Base-by-base conservation (phyloP, 106 monocot species). In the Acorus gramineus region DNA sequence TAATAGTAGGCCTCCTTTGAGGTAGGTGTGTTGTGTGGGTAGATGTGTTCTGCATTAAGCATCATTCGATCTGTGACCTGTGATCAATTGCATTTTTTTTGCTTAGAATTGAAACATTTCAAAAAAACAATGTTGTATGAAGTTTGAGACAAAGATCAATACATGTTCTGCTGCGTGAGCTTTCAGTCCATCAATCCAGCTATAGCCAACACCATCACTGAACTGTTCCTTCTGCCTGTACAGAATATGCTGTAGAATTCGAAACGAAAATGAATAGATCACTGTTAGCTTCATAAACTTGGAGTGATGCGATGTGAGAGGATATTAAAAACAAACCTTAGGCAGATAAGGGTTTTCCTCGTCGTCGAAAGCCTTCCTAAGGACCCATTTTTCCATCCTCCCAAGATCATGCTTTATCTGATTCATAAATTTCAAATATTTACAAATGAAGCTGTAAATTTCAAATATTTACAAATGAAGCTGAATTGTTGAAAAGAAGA, bases 101-200 rank as follows among this genome's bases (percentile, higher is more conserved):
- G 28, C 28, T 28, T 28, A 28, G 28, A 63, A 56, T 52, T 51
- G 56, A 47, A 63, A 49, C 56, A 49, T 11, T 7, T 13, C 2
- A 52, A 49, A 54, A 12, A 57, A n/a, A 46, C 59, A 28, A 28
- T 28, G 28, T 28, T 28, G 28, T 28, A 28, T 28, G 28, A 28
- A 28, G 28, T 28, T 28, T 28, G 28, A 28, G 28, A 28, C 28
- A 28, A 28, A 28, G 28, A 28, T 28, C 28, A 28, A 28, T 64
- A 86, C 86, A 72, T 87, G 87, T 13, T 59, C 44, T 5, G 71
- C 77, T 6, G 83, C 83, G 63, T 83, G 77, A 47, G 83, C 74
- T 52, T 80, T 87, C 47, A 87, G 83, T 3, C 87, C 87, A 71
- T 87, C 87, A 56, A 87, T 87, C 87, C 87, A 87, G 59, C 77